Conservation (phyloP, 495 filamentous ascomycete species). For the Podospora anserina region DNA sequence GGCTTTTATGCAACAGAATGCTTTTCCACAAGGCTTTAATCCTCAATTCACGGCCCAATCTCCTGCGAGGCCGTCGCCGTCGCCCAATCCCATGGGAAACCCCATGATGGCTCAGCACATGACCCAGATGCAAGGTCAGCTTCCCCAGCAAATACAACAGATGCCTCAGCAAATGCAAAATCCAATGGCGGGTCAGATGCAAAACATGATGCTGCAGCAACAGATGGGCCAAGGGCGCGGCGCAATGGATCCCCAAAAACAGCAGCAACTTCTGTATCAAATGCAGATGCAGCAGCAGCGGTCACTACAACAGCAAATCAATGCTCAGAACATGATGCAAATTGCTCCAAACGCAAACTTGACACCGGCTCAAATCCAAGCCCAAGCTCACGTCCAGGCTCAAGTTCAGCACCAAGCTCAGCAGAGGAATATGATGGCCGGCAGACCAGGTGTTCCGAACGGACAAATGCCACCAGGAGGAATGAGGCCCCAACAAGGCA, state of each 20-base stretch:
- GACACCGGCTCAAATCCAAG: slow-evolving; percentile 19
- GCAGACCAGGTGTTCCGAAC: slow-evolving; percentile 46
- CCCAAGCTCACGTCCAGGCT: slow-evolving; percentile 40
- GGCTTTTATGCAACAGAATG: slow-evolving; percentile 58
- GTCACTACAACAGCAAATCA: slow-evolving; percentile 40
- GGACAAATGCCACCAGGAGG: slow-evolving; percentile 45
- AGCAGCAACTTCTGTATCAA: slow-evolving; percentile 58
- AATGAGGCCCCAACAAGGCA: slow-evolving; percentile 41
- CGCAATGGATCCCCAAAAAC: slow-evolving; percentile 41
- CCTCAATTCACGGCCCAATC: slow-evolving; percentile 54
- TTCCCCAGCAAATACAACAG: slow-evolving; percentile 38
- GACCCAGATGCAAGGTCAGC: slow-evolving; percentile 37
- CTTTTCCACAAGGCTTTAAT: slow-evolving; percentile 57
- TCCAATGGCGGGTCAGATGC: slow-evolving; percentile 30
- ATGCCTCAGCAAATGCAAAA: slow-evolving; percentile 23
- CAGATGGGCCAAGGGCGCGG: slow-evolving; percentile 54
- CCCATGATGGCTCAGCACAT: slow-evolving; percentile 49
- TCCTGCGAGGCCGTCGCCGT: slow-evolving; percentile 47
- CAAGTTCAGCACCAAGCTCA: slow-evolving; percentile 34
- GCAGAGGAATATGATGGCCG: slow-evolving; percentile 49
- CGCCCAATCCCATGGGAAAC: slow-evolving; percentile 44
- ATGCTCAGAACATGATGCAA: slow-evolving; percentile 41
- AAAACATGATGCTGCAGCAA: slow-evolving; percentile 44
- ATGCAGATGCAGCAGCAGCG: slow-evolving; percentile 69
- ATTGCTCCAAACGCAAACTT: slow-evolving; percentile 13